These are phyloP conservation scores for Forsythia viridissima DNA, from an alignment of 257 asterid species.

Conservation along the genomic window DNA sequence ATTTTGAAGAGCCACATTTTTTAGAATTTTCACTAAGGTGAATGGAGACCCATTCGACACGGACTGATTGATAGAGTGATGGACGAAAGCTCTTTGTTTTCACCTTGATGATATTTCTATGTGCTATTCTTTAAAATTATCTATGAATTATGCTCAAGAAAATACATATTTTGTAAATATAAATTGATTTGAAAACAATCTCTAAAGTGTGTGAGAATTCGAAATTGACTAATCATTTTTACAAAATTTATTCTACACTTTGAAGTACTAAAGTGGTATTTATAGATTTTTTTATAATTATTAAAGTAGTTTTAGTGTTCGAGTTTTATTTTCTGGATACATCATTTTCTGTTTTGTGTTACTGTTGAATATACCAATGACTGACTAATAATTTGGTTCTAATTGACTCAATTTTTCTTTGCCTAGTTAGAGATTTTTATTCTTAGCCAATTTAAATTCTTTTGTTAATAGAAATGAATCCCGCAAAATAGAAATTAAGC, in stretches of 20 bases:
- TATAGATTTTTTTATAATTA: no score
- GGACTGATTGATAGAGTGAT: not conserved
- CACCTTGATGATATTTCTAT: slow-evolving; percentile 16
- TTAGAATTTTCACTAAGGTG: not conserved
- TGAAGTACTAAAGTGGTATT: not conserved
- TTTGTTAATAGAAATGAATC: not conserved
- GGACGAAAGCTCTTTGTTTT: not conserved
- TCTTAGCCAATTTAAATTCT: no score
- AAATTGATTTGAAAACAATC: slow-evolving; percentile 4
- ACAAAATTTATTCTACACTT: not conserved
- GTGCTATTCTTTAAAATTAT: no score
- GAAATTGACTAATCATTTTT: not conserved
- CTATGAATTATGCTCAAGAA: no score
- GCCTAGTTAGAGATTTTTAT: no score
- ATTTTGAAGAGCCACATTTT: not conserved
- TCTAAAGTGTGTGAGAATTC: not conserved
- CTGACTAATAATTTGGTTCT: not conserved
- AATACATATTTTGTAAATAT: not conserved
- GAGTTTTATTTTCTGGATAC: not conserved
- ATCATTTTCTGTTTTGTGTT: not conserved
- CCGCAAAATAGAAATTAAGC: not conserved
- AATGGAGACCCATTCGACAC: not conserved
- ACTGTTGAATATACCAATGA: not conserved
- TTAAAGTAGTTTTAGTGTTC: not conserved
- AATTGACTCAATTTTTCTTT: not conserved